These are phyloP conservation scores for Verbascum thapsus DNA, from an alignment of 257 asterid species.

Conservation along the genomic window DNA sequence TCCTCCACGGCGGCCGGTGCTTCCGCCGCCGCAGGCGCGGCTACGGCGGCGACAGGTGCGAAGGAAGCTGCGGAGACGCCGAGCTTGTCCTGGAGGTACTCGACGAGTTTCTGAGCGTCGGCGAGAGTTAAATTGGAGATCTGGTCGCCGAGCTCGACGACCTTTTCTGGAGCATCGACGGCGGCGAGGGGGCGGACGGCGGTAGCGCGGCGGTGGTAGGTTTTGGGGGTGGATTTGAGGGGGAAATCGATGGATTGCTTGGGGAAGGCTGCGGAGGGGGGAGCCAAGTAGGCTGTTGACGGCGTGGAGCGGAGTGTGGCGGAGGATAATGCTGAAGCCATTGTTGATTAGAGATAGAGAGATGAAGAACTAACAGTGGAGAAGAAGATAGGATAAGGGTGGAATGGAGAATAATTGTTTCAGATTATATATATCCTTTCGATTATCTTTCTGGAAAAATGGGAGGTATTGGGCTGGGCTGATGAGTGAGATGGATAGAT, in stretches of 20 bases:
- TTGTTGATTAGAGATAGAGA: slow-evolving; percentile 25
- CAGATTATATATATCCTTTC: background rate
- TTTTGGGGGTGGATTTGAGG: slow-evolving; percentile 33
- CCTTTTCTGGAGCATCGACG: slow-evolving; percentile 88
- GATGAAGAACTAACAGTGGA: background rate
- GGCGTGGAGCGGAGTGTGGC: slow-evolving; percentile 44
- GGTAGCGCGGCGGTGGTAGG: slow-evolving; percentile 50
- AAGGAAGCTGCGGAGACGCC: slow-evolving; percentile 93
- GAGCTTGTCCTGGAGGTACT: slow-evolving; percentile 91
- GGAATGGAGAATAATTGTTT: slow-evolving; percentile 16
- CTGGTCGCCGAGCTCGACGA: slow-evolving; percentile 77
- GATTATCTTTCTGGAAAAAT: background rate
- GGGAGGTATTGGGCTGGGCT: background rate
- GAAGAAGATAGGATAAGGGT: slow-evolving; percentile 39
- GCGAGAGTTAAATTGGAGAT: slow-evolving; percentile 78
- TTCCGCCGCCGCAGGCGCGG: slow-evolving; percentile 43
- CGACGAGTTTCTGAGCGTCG: slow-evolving; percentile 94
- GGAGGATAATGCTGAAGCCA: slow-evolving; percentile 74
- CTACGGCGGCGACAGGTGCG: slow-evolving; percentile 69
- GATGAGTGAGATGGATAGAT: no score
- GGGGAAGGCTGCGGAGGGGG: slow-evolving; percentile 36
- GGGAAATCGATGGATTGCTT: slow-evolving; percentile 43
- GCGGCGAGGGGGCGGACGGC: slow-evolving; percentile 63
- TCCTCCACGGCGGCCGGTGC: slow-evolving; percentile 77
- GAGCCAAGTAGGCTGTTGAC: slow-evolving; percentile 29